phyloP scores from a whole-genome alignment of 1,284 basidiomycete genomes.

The Papiliotrema terrestris region DNA sequence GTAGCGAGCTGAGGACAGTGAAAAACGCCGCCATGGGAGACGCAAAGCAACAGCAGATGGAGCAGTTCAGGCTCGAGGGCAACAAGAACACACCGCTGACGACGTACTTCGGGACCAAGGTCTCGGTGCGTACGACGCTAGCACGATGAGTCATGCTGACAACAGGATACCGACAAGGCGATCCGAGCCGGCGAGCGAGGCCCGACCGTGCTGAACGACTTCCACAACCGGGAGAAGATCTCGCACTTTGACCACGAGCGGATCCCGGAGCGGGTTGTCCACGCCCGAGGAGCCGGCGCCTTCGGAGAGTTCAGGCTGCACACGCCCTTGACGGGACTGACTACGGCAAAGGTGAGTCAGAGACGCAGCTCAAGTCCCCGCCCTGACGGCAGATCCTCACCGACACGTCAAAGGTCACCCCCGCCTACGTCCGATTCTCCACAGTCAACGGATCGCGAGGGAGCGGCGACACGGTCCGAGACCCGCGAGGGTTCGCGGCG shows the following conservation, averaged over 20 bases:
- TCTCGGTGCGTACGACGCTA: slow-evolving; percentile 20
- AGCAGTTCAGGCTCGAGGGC: slow-evolving; percentile 24
- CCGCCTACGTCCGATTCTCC: slow-evolving; percentile 74
- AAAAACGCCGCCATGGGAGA: slow-evolving; percentile 34
- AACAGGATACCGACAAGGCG: slow-evolving; percentile 41
- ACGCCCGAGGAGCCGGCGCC: slow-evolving; percentile 74
- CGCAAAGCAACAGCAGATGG: slow-evolving; percentile 42
- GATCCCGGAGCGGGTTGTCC: slow-evolving; percentile 70
- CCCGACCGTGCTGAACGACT: slow-evolving; percentile 42
- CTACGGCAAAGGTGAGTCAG: slow-evolving; percentile 29
- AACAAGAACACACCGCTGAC: slow-evolving; percentile 31
- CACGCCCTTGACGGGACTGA: slow-evolving; percentile 52
- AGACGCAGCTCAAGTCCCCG: neutral
- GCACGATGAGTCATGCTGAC: neutral
- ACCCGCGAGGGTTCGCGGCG: slow-evolving; percentile 76
- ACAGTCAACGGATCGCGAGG: slow-evolving; percentile 74
- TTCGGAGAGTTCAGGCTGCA: slow-evolving; percentile 76
- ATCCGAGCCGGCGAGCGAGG: slow-evolving; percentile 43
- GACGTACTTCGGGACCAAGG: slow-evolving; percentile 43
- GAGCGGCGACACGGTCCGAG: slow-evolving; percentile 61
- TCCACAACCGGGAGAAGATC: slow-evolving; percentile 54
- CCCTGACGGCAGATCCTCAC: slow-evolving; percentile 61
- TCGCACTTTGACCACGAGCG: slow-evolving; percentile 77
- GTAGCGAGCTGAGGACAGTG: slow-evolving; percentile 9
- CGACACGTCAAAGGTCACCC: slow-evolving; percentile 65